Evolutionary conservation across 805 yeast species (phyloP).

Genomic region (Tetrapisispora fleetii): DNA sequence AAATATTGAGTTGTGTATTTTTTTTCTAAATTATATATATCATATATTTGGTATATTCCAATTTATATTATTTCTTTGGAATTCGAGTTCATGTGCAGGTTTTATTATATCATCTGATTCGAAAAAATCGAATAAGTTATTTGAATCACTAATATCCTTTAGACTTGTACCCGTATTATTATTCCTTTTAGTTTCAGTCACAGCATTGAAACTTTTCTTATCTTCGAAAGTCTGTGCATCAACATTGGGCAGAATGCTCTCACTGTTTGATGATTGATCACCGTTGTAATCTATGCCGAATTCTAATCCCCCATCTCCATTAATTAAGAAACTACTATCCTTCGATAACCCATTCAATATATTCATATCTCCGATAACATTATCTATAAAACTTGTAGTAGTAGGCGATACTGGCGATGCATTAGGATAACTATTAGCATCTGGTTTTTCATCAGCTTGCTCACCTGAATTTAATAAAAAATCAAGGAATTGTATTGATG

Average conservation of each 20-base stretch:
- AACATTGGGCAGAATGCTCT: not conserved
- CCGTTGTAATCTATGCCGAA: not conserved
- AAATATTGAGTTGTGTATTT: not conserved
- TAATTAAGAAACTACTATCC: not conserved
- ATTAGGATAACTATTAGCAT: not conserved
- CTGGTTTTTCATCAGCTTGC: not conserved
- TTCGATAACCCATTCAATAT: not conserved
- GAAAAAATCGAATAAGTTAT: not conserved
- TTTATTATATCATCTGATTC: not conserved
- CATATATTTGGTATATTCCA: conserved; percentile 1
- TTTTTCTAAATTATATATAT: not conserved
- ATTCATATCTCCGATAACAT: not conserved
- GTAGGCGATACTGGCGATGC: not conserved
- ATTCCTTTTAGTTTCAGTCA: not conserved
- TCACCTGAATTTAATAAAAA: not conserved
- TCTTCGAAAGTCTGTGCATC: not conserved
- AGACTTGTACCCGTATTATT: not conserved
- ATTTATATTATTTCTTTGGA: not conserved
- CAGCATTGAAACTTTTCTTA: not conserved
- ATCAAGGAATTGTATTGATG: not conserved
- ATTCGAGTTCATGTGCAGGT: not conserved
- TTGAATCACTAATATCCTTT: not conserved
- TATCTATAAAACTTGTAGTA: not conserved
- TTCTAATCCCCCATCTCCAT: not conserved
- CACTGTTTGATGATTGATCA: not conserved